Evolutionary conservation across 1,284 basidiomycete genomes (phyloP), one percentile per base, ranked within the genome.

Genomic region (Phylloboletellus chloephorus): DNA sequence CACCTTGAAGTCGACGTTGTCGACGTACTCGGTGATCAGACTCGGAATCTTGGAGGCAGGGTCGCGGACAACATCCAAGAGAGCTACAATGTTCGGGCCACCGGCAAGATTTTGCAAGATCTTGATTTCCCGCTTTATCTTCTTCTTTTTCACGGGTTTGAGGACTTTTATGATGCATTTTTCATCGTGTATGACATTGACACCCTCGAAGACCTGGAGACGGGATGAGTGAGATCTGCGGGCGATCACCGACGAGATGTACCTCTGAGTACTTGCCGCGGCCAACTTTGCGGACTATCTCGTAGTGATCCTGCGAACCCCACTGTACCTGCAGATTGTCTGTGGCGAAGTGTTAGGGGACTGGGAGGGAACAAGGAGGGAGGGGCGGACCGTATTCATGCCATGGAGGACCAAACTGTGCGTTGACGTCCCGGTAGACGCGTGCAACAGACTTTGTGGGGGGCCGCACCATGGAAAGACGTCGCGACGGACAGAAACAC

Each of bases 121-220:
- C 74, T 98, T 98, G 68, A 98, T 97, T 71, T 98, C 95, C 49
- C 95, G 79, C 74, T 98, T 98, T 69, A 98, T 98, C 74, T 98
- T 98, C 80, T 98, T 98, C 79, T 98, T 98, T 77, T 98, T 98
- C 37, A 98, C 95, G 1, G 96, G 96, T 68, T 98, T 98, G 51
- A 98, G 74, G 37, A 98, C 94, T 67, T 98, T 98, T 72, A 98
- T 93, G 66, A 98, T 94, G 66, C 94, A 96, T 67, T 96, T 94
- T 64, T 94, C 88, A 58, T 88, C 88, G 48, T 86, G 88, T 23
- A 88, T 82, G 43, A 97, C 82, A 66, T 98, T 94, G 58, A 97
- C 82, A 6, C 93, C 95, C 67, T 98, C 94, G 57, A 98, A 98
- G 37, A 98, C 95, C 89, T 92, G 52, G n/a, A 41, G 46, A 30